phyloP scores from a whole-genome alignment of 345 rosid species.

The Eutrema heterophyllum region DNA sequence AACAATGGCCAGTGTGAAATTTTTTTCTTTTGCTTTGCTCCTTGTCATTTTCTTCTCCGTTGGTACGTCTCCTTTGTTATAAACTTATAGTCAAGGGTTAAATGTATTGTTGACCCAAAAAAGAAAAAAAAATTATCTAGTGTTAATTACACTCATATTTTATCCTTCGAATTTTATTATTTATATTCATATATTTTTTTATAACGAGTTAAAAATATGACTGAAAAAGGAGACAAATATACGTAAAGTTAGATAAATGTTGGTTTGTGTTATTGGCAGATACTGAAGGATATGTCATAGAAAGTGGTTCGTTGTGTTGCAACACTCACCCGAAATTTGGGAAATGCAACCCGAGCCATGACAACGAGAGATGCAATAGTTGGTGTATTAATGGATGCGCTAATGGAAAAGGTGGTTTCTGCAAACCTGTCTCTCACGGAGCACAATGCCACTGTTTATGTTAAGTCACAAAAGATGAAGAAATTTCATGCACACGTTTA shows the following conservation, averaged over 20 bases:
- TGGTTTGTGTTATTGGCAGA: not conserved
- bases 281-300: not conserved
- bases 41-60: not conserved
- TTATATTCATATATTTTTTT: not conserved
- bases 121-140: not conserved
- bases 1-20: conserved; percentile 1
- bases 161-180: too few relatives aligned
- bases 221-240: too few relatives aligned
- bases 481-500: not conserved
- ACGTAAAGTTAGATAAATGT: too few relatives aligned
- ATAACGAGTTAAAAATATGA: too few relatives aligned
- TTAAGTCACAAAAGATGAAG: not conserved
- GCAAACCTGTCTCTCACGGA: not conserved
- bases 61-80: not conserved
- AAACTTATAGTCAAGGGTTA: not conserved
- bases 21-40: conserved; percentile 10
- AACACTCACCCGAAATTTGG: conserved; percentile 24
- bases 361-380: not conserved
- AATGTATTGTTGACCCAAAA: not conserved
- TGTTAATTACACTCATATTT: not conserved
- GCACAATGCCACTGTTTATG: conserved; percentile 13
- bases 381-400: conserved; percentile 12
- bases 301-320: conserved; percentile 16
- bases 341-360: conserved; percentile 3
- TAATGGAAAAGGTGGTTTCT: conserved; percentile 1